Percentiles rank a stretch among this genome's conserved stretches.
phyloP scores from a whole-genome alignment of 345 rosid species.

The Bruguiera parviflora region DNA sequence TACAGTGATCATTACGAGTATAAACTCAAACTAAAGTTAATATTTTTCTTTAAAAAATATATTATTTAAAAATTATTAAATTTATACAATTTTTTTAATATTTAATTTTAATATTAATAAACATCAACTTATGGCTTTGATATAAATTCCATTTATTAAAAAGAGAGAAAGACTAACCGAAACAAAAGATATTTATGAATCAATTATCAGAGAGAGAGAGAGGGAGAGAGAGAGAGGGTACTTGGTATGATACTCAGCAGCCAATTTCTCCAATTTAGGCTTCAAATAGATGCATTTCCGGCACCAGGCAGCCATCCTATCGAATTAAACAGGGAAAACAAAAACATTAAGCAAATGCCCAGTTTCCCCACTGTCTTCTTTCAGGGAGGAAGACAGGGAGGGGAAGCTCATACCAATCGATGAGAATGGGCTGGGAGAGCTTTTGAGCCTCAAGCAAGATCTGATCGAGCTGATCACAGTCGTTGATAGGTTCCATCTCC shows the following conservation, averaged over 20 bases:
- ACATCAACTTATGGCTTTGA: too few relatives aligned
- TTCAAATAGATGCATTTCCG: conserved; percentile 92
- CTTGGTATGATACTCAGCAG: conserved; percentile 52
- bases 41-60: too few relatives aligned
- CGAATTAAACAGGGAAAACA: not conserved
- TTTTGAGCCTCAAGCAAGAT: conserved; percentile 51
- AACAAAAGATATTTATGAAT: not conserved
- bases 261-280: conserved; percentile 89
- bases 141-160: too few relatives aligned
- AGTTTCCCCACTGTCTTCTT: not conserved
- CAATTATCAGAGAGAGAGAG: not conserved
- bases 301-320: conserved; percentile 98
- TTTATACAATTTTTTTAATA: too few relatives aligned
- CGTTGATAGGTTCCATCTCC: conserved; percentile 76
- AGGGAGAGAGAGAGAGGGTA: conserved; percentile 15
- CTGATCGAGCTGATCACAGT: conserved; percentile 64
- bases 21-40: too few relatives aligned
- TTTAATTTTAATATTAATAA: too few relatives aligned
- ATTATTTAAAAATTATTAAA: too few relatives aligned
- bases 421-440: conserved; percentile 65
- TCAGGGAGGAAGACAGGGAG: not conserved
- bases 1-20: too few relatives aligned
- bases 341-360: not conserved
- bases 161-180: too few relatives aligned
- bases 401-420: conserved; percentile 58